Conservation (phyloP, 805 yeast species). For the Metahyphopichia silvanorum region DNA sequence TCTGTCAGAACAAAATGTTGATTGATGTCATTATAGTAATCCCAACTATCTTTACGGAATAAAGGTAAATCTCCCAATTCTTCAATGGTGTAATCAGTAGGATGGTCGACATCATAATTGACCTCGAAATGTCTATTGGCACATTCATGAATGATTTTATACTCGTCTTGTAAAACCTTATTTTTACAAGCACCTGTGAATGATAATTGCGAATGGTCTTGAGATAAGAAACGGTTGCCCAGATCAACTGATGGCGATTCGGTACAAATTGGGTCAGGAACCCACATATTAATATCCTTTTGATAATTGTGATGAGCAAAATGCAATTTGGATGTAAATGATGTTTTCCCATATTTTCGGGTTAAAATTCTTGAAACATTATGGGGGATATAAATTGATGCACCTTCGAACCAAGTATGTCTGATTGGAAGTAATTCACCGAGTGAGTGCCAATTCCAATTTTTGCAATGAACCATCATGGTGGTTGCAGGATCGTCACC, state of each 20-base stretch:
- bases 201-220: constrained; percentile 23
- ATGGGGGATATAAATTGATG: constrained; percentile 32
- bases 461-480: constrained; percentile 33
- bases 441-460: constrained; percentile 38
- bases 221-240: constrained; percentile 8
- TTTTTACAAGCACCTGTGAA: constrained; percentile 39
- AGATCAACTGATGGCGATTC: constrained; percentile 20
- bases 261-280: constrained; percentile 39
- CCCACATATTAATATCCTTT: constrained; percentile 45
- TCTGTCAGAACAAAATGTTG: constrained; percentile 10
- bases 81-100: constrained; percentile 19
- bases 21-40: constrained; percentile 22
- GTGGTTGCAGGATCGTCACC: constrained; percentile 5
- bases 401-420: constrained; percentile 35
- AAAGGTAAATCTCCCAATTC: constrained; percentile 33
- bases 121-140: constrained; percentile 19
- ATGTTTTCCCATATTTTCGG: constrained; percentile 29
- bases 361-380: constrained; percentile 26
- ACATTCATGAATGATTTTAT: constrained; percentile 22
- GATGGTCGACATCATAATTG: constrained; percentile 19
- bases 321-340: constrained; percentile 21
- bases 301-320: constrained; percentile 36
- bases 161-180: constrained; percentile 34
- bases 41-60: constrained; percentile 38
- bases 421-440: constrained; percentile 34